Evolutionary conservation across 2,329 filamentous ascomycete species (phyloP).

Genomic region (Botryotinia narcissicola): DNA sequence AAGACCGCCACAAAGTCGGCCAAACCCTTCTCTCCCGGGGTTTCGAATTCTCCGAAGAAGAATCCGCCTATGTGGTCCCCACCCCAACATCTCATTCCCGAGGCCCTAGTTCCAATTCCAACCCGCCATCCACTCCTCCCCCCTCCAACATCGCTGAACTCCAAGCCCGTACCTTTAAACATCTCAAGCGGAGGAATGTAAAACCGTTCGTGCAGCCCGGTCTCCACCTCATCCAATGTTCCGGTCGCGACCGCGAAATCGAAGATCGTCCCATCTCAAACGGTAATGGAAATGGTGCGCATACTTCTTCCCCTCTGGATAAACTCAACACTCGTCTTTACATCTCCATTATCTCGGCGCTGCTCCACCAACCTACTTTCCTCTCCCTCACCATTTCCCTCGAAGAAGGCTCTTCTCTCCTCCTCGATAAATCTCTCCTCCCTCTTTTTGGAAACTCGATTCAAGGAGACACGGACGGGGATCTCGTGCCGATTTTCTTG

Average conservation of each 20-base stretch:
- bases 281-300: conserved; percentile 33
- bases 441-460: conserved; percentile 68
- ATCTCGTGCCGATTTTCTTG: conserved; percentile 81
- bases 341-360: conserved; percentile 59
- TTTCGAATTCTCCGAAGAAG: conserved; percentile 77
- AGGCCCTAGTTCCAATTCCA: conserved; percentile 44
- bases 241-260: conserved; percentile 50
- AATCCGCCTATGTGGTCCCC: conserved; percentile 63
- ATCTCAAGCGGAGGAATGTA: conserved; percentile 76
- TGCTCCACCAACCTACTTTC: conserved; percentile 64
- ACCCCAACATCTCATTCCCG: conserved; percentile 34
- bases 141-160: conserved; percentile 77
- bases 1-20: conserved; percentile 71
- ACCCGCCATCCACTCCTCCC: conserved; percentile 66
- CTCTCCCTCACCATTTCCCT: conserved; percentile 71
- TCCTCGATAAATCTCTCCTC: conserved; percentile 68
- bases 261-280: conserved; percentile 40
- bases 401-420: conserved; percentile 69
- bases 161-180: conserved; percentile 76
- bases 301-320: conserved; percentile 49
- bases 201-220: conserved; percentile 65
- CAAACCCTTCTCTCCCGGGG: conserved; percentile 73
- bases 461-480: conserved; percentile 70
- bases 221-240: conserved; percentile 78
- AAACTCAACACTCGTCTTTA: conserved; percentile 63